Base-by-base conservation (phyloP, 495 filamentous ascomycete species). In the Lasiosphaeris hirsuta region DNA sequence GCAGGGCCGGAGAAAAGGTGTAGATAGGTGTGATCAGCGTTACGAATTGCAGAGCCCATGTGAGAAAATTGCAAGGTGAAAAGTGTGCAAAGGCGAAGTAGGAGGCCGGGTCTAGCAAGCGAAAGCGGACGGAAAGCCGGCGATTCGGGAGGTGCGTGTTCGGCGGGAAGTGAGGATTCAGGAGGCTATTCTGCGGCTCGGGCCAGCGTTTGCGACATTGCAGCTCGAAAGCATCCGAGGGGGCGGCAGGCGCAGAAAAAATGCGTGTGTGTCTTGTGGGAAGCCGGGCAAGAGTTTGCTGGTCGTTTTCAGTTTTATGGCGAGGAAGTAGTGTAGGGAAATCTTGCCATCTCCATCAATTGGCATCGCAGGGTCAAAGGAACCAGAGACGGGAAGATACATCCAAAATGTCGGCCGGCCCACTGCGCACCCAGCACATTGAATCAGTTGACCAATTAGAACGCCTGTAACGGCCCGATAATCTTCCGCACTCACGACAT, bases 101-200 rank as follows among this genome's bases (percentile, higher is more conserved):
- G 23, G 5, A 30, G 2, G 23, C 5, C 23, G 23, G 23, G 23
- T 30, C 5, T 7, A 34, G 49, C 49, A 35, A 13, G 9, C 15
- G 13, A 36, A 17, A 19, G 42, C 34, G 30, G 54, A 15, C 23
- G 46, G 18, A 17, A 49, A 46, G 34, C 42, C 8, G 19, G 9
- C 19, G 14, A 9, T 4, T 34, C 14, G 38, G 42, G 39, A 30
- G 10, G 23, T 30, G 51, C 15, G 18, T 23, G 13, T 54, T 44
- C 19, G 17, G 14, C 43, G 46, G 46, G 30, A 19, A 14, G 18
- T n/a, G 48, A 51, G n/a, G 23, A 10, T 51, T 38, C 23, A 50
- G 52, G 63, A 57, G 62, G 63, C 61, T 66, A 64, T 66, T 63
- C 60, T 65, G 60, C 60, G 51, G 57, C 56, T 44, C 51, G 45